Evolutionary conservation across 2,329 filamentous ascomycete genomes (phyloP), one percentile per base, ranked within the genome.

Genomic region (Stemphylium lycopersici): DNA sequence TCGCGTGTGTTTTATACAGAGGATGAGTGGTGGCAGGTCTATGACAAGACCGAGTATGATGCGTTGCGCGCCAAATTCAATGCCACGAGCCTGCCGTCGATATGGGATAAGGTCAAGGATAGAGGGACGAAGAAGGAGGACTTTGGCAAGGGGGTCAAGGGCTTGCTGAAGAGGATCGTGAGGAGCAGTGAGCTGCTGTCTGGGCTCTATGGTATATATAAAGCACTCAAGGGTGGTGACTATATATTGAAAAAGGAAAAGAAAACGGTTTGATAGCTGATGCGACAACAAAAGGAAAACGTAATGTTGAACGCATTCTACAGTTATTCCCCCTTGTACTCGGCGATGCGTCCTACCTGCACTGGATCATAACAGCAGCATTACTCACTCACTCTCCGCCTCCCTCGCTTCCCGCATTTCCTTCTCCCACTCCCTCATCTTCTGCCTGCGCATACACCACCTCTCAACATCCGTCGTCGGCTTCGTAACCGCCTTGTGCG

Each of bases 1-100:
- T 90, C 91, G 2, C 89, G 93, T 67, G 89, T 90, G 0, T 96
- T 92, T 77, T 95, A 95, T 73, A 82, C 83, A n/a, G 83, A 89
- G 68, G 77, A 82, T 0, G 85, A 90, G 68, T 91, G 90, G 75
- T 90, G 87, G 87, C 66, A 76, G 31, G 78, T 86, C 46, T 90
- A 90, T 70, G 80, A 84, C 43, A 74, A 78, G 38, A 65, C 70
- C 16, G 85, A 81, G 81, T 91, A 91, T 70, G 82, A 89, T 29
- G 77, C 68, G 1, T 76, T 91, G 62, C 78, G 89, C 13, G 57
- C 68, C 20, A 89, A 87, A 69, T 91, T 89, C 73, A 71, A 80
- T 42, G 89, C 88, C 11, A 78, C 77, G 0, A 79, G 80, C 6
- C 75, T 91, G 63, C 88, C 88, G 22, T 86, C 78, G 40, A 87